These are phyloP conservation scores for Grammothele lineata DNA, from an alignment of 768 basidiomycete genomes.

Conservation along the genomic window DNA sequence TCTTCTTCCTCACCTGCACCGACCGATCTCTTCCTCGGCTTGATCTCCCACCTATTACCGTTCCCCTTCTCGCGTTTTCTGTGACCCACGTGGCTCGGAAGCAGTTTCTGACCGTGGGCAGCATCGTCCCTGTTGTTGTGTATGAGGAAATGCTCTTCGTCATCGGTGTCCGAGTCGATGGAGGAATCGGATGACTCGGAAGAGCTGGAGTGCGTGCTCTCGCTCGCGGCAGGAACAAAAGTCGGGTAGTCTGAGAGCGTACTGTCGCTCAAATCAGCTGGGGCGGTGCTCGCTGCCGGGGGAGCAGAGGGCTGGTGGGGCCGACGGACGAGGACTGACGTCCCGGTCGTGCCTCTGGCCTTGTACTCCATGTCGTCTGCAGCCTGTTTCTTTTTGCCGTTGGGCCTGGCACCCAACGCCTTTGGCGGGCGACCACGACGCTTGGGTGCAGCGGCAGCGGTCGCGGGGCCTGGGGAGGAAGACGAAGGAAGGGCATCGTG, in stretches of 20 bases:
- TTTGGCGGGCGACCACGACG: slow-evolving; percentile 59
- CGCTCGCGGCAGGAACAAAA: slow-evolving; percentile 29
- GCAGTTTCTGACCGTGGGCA: slow-evolving; percentile 2
- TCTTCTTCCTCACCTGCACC: slow-evolving; percentile 66
- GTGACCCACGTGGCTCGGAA: slow-evolving; percentile 18
- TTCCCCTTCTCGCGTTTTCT: slow-evolving; percentile 31
- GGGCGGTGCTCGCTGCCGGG: slow-evolving; percentile 17
- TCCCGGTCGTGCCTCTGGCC: slow-evolving; percentile 33
- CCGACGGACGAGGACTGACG: slow-evolving; percentile 1
- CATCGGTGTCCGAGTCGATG: slow-evolving; percentile 19
- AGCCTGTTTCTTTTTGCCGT: slow-evolving; percentile 13
- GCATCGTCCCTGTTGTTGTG: slow-evolving; percentile 5
- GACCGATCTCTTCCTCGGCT: slow-evolving; percentile 68
- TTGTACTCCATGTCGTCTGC: slow-evolving; percentile 23
- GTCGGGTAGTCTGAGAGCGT: slow-evolving; percentile 25
- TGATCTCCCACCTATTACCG: slow-evolving; percentile 56
- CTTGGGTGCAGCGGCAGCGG: slow-evolving; percentile 32
- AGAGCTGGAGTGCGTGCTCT: slow-evolving; percentile 24
- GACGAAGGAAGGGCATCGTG: slow-evolving; percentile 10
- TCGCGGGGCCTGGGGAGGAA: slow-evolving; percentile 26
- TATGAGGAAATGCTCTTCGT: slow-evolving; percentile 10
- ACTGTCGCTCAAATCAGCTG: slow-evolving; percentile 20
- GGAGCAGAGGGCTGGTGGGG: slow-evolving; percentile 7
- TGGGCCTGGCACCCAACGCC: slow-evolving; percentile 33
- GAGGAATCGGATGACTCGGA: slow-evolving; percentile 24